Evolutionary conservation across 2,329 filamentous ascomycete species (phyloP).

Genomic region (Fusarium dlaminii): DNA sequence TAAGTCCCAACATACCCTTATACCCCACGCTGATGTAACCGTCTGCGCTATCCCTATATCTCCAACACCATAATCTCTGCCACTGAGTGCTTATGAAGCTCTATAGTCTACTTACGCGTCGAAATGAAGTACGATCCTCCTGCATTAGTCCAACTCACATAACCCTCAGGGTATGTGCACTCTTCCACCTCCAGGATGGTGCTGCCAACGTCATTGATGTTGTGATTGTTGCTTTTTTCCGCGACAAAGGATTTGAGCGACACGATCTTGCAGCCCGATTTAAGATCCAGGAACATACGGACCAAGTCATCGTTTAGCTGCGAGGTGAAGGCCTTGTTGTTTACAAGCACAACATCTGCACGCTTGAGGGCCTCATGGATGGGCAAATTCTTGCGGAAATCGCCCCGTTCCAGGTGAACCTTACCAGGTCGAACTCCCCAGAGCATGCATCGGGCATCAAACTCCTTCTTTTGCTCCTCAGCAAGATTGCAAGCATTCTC

Average conservation of each 20-base stretch:
- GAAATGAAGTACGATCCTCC: slow-evolving; percentile 90
- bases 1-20: slow-evolving; percentile 40
- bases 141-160: slow-evolving; percentile 92
- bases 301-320: slow-evolving; percentile 85
- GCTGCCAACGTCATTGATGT: slow-evolving; percentile 80
- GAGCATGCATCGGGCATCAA: slow-evolving; percentile 82
- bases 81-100: slow-evolving; percentile 45
- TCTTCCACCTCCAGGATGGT: slow-evolving; percentile 83
- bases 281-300: slow-evolving; percentile 92
- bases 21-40: slow-evolving; percentile 32
- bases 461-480: slow-evolving; percentile 82
- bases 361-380: slow-evolving; percentile 79
- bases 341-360: slow-evolving; percentile 95
- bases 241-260: slow-evolving; percentile 93
- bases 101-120: slow-evolving; percentile 69
- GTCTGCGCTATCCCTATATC: slow-evolving; percentile 31
- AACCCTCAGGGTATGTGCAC: slow-evolving; percentile 68
- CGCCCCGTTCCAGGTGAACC: slow-evolving; percentile 82
- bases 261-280: slow-evolving; percentile 88
- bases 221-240: slow-evolving; percentile 78
- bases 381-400: slow-evolving; percentile 78
- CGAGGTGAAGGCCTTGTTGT: slow-evolving; percentile 96
- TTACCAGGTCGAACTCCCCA: slow-evolving; percentile 87
- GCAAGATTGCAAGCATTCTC: slow-evolving; percentile 86
- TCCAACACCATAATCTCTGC: slow-evolving; percentile 21